phyloP scores from a whole-genome alignment of 768 basidiomycete genomes.

The Crepidotus variabilis region DNA sequence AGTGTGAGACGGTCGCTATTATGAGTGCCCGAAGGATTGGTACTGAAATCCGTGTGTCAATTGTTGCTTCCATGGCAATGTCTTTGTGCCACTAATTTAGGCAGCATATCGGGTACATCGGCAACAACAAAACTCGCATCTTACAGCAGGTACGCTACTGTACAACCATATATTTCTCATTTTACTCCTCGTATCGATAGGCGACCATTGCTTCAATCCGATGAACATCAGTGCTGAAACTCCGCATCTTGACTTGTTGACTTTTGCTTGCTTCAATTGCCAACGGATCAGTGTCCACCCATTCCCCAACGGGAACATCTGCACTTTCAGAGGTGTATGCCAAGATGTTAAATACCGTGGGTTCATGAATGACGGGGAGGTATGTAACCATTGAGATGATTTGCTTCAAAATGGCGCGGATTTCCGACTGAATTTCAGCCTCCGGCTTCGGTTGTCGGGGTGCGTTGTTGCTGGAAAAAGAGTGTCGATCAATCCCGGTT shows the following conservation, averaged over 20 bases:
- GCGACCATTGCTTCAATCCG: constrained; percentile 98
- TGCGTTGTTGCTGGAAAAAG: constrained; percentile 25
- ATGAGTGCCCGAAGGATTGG: too few relatives aligned
- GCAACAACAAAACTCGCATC: constrained; percentile 11
- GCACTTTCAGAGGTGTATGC: constrained; percentile 93
- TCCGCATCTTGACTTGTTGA: constrained; percentile 91
- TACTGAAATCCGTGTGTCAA: constrained; percentile 10
- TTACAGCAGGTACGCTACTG: constrained; percentile 10
- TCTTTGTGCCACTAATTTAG: background rate
- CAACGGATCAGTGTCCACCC: constrained; percentile 93
- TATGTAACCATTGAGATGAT: constrained; percentile 97
- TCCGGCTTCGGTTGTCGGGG: constrained; percentile 61
- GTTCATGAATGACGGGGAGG: constrained; percentile 91
- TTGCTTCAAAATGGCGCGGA: constrained; percentile 96
- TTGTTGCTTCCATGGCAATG: constrained; percentile 25
- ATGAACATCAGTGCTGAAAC: constrained; percentile 97
- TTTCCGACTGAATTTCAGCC: constrained; percentile 93
- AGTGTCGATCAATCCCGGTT: background rate
- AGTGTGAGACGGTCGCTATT: constrained; percentile 11
- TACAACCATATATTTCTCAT: constrained; percentile 7
- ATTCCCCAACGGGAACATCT: constrained; percentile 88
- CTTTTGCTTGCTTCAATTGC: constrained; percentile 92
- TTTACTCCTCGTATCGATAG: constrained; percentile 84
- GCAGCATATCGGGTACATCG: constrained; percentile 24
- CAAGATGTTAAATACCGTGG: constrained; percentile 95